Conservation (phyloP, 2,329 filamentous ascomycete species). For the Fusarium beomiforme region DNA sequence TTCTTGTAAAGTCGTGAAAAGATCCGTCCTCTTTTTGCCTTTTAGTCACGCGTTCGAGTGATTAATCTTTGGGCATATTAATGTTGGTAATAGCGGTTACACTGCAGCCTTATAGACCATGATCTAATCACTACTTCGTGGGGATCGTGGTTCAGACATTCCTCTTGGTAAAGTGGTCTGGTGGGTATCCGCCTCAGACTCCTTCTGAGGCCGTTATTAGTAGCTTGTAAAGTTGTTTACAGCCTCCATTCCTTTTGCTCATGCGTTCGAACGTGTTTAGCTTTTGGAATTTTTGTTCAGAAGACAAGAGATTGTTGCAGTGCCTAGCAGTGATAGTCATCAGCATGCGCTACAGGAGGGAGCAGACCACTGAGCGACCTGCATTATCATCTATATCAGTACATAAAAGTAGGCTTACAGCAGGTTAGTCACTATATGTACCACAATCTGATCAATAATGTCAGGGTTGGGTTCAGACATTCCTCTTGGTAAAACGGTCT, state of each 20-base stretch:
- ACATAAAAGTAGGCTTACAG: fast-evolving
- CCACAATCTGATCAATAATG: not conserved
- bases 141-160: not conserved
- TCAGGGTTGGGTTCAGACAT: not conserved
- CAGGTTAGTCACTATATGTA: not conserved
- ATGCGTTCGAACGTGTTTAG: not conserved
- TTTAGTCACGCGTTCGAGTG: not conserved
- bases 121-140: not conserved
- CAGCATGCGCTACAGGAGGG: not conserved
- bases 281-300: not conserved
- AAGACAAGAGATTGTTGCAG: fast-evolving
- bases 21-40: not conserved
- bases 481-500: not conserved
- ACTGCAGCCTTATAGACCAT: not conserved
- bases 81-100: fast-evolving
- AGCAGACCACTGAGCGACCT: not conserved
- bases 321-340: not conserved
- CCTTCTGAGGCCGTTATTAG: too few relatives aligned
- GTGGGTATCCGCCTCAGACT: too few relatives aligned
- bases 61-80: not conserved
- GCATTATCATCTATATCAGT: fast-evolving
- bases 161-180: not conserved
- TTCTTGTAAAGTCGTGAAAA: fast-evolving
- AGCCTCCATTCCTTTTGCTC: not conserved
- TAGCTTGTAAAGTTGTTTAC: not conserved